Percentiles rank a stretch among this genome's conserved stretches.
These are phyloP conservation scores for Cordia subcordata DNA, from an alignment of 257 asterid species.

Conservation along the genomic window DNA sequence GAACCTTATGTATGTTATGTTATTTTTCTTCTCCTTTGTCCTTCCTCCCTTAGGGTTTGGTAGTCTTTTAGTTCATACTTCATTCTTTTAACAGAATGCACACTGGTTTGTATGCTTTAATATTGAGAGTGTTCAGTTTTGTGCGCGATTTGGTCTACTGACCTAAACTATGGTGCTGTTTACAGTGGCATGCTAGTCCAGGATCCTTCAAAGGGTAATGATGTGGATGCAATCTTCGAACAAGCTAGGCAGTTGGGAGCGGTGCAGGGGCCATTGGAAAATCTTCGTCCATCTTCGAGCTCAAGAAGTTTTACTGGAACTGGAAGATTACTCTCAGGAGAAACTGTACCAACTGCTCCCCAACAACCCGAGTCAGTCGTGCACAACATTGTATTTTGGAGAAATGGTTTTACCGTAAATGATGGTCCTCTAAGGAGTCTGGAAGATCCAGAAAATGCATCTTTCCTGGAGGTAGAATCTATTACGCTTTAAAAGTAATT, in stretches of 20 bases:
- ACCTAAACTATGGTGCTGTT: slow-evolving; percentile 6
- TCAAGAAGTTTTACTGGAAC: slow-evolving; percentile 78
- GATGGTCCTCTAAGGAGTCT: slow-evolving; percentile 94
- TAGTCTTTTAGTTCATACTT: too few species aligned
- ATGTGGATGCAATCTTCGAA: slow-evolving; percentile 43
- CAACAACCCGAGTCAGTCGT: slow-evolving; percentile 75
- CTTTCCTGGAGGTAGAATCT: slow-evolving; percentile 69
- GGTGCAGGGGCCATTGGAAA: slow-evolving; percentile 54
- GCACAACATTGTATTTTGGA: slow-evolving; percentile 92
- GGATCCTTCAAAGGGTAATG: slow-evolving; percentile 45
- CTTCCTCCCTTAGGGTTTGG: too few species aligned
- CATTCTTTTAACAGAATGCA: too few species aligned
- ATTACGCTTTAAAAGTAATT: background rate
- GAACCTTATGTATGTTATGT: too few species aligned
- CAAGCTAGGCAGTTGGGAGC: slow-evolving; percentile 71
- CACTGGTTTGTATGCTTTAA: too few species aligned
- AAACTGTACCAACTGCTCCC: slow-evolving; percentile 45
- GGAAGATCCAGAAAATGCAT: slow-evolving; percentile 89
- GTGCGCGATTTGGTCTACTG: slow-evolving; percentile 10
- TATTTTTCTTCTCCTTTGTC: too few species aligned
- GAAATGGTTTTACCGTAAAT: slow-evolving; percentile 87
- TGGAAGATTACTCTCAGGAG: slow-evolving; percentile 81
- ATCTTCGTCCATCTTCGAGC: slow-evolving; percentile 62
- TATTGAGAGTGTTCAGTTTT: background rate
- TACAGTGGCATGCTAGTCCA: slow-evolving; percentile 85